These are phyloP conservation scores for Murraya koenigii DNA, from an alignment of 345 rosid species.

Conservation along the genomic window DNA sequence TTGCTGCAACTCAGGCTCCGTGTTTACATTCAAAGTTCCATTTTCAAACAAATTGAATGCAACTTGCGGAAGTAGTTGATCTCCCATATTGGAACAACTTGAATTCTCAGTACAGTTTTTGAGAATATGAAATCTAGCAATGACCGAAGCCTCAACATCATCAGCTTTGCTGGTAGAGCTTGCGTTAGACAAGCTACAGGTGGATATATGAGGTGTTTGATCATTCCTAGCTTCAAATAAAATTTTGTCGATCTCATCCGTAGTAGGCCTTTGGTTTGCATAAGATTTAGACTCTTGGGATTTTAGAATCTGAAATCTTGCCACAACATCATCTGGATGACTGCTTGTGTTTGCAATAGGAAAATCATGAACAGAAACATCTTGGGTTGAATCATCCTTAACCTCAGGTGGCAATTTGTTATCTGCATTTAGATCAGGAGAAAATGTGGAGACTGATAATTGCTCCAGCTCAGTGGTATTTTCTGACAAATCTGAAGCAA, in stretches of 20 bases:
- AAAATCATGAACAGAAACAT: constrained; percentile 23
- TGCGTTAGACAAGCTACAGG: constrained; percentile 12
- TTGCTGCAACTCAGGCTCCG: constrained; percentile 1
- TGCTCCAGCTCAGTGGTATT: constrained; percentile 12
- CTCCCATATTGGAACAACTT: constrained; percentile 21
- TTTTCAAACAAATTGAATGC: not conserved
- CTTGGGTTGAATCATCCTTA: constrained; percentile 3
- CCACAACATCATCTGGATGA: constrained; percentile 48
- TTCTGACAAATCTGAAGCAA: constrained; percentile 21
- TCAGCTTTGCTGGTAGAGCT: constrained; percentile 11
- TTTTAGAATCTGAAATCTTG: constrained; percentile 52
- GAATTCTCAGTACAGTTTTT: constrained; percentile 28
- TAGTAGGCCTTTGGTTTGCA: not conserved
- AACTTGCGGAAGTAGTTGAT: constrained; percentile 9
- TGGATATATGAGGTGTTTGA: constrained; percentile 1
- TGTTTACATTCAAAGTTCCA: constrained; percentile 8
- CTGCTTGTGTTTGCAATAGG: constrained; percentile 17
- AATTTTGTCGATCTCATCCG: constrained; percentile 23
- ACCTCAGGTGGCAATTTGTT: constrained; percentile 6
- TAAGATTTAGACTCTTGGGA: constrained; percentile 13
- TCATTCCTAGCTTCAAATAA: constrained; percentile 23
- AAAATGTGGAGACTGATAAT: constrained; percentile 8
- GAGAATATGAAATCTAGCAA: constrained; percentile 46
- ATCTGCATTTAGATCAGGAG: constrained; percentile 8
- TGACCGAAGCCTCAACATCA: constrained; percentile 36